Evolutionary conservation across 1,139 yeast genomes (phyloP), one percentile per base, ranked within the genome.

Genomic region (Lodderomyces elongisporus): DNA sequence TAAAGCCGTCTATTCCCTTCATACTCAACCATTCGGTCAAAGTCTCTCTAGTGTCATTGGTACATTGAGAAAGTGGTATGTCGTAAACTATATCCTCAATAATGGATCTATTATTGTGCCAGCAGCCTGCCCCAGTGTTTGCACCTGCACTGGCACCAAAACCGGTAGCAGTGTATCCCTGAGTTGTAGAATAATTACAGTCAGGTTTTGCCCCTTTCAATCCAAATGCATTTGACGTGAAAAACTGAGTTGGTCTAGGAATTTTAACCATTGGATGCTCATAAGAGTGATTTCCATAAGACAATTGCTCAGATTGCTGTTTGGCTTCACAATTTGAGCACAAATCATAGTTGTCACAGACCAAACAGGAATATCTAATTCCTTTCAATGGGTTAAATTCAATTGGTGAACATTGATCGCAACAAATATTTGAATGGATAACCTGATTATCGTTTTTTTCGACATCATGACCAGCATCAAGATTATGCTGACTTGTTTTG

Each of bases 321-420:
- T 48, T 47, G 0, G 42, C 34, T 42, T 72, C 77, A 49, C 85
- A 79, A 2, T 44, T 32, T 23, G 65, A 60, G 47, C 87, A 79
- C 37, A 78, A 57, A 45, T 79, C 84, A 51, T 61, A 78, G 44
- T 79, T 70, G 3, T 47, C 40, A 47, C 87, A 79, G 21, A 68
- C 67, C 33, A 68, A 43, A 48, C 87, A 79, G 36, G 67, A 64
- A 54, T 61, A 79, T 42, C 85, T 64, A 10, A 49, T 44, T 1
- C 85, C 85, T 17, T 32, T 46, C 31, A 78, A 60, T 6, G 60
- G 60, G 24, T 52, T 51, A 33, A 55, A 49, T n/a, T 40, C 41
- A 13, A 43, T 33, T 3, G 64, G 60, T 37, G 49, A 41, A 37
- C 77, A 72, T 13, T 58, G 54, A 41, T 74, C 77, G 43, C 81